A percentile compares a stretch with the other conserved stretches of the same genome.
Conservation (phyloP, 768 basidiomycete species). For the Mycena floridula region DNA sequence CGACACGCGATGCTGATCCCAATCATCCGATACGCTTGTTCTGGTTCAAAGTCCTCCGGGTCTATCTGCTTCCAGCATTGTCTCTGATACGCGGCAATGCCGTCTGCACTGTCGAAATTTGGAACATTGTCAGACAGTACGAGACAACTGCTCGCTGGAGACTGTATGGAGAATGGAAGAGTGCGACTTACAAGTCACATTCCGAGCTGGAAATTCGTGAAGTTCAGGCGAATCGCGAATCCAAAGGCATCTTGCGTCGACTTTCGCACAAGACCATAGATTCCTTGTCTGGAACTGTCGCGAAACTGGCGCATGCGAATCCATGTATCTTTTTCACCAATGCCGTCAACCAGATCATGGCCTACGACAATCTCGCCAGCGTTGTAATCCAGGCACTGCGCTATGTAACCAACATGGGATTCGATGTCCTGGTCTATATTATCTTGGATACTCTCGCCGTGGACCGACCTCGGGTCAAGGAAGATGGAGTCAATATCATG, state of each 20-base stretch:
- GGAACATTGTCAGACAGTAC: constrained; percentile 81
- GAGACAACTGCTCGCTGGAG: constrained; percentile 79
- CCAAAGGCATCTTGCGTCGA: constrained; percentile 84
- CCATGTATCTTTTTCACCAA: constrained; percentile 87
- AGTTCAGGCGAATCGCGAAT: constrained; percentile 81
- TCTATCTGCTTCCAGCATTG: constrained; percentile 81
- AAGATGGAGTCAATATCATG: constrained; percentile 85
- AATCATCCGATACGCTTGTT: constrained; percentile 61
- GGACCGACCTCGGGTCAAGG: constrained; percentile 75
- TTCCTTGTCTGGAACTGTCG: constrained; percentile 79
- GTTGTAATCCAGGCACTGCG: constrained; percentile 87
- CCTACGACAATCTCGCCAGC: constrained; percentile 88
- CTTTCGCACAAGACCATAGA: constrained; percentile 82
- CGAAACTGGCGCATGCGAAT: constrained; percentile 91
- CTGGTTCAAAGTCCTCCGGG: constrained; percentile 79
- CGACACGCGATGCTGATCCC: constrained; percentile 45
- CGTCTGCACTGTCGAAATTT: constrained; percentile 86
- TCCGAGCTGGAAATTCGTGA: constrained; percentile 75
- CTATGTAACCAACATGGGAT: constrained; percentile 89
- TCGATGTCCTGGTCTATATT: constrained; percentile 86
- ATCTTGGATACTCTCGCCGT: constrained; percentile 85
- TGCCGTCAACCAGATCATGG: constrained; percentile 90
- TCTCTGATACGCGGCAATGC: constrained; percentile 82
- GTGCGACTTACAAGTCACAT: constrained; percentile 62
- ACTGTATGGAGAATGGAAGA: constrained; percentile 95